These are phyloP conservation scores for Hypoxylon subgilvum DNA, from an alignment of 495 filamentous ascomycete genomes.

Conservation along the genomic window DNA sequence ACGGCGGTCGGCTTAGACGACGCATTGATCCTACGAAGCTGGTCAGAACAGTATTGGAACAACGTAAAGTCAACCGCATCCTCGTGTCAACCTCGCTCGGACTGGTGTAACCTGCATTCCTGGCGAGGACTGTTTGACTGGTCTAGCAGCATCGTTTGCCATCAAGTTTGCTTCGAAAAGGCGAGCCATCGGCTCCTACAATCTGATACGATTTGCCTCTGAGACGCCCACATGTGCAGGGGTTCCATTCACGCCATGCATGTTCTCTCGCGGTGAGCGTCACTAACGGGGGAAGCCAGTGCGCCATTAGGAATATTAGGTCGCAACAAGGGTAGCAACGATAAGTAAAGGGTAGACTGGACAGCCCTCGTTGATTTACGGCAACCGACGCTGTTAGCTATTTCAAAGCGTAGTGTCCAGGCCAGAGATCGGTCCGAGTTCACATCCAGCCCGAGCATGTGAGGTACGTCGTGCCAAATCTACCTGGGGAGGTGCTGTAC, in stretches of 20 bases:
- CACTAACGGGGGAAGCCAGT: not conserved
- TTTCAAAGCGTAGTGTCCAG: not conserved
- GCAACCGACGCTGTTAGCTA: not conserved
- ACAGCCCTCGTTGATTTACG: not conserved
- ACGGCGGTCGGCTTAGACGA: slow-evolving; percentile 71
- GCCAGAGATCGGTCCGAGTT: not conserved
- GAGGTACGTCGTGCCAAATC: slow-evolving; percentile 28
- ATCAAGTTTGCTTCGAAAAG: too few relatives aligned
- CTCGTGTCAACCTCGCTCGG: slow-evolving; percentile 43
- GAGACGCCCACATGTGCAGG: not conserved
- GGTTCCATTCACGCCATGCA: not conserved
- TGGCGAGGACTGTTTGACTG: not conserved
- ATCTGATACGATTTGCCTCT: not conserved
- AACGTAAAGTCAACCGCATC: slow-evolving; percentile 1
- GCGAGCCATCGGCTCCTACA: not conserved
- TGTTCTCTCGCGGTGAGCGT: not conserved
- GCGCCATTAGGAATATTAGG: not conserved
- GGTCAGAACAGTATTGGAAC: slow-evolving; percentile 45
- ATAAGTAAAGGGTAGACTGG: not conserved
- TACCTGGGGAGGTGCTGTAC: slow-evolving; percentile 95
- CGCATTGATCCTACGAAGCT: slow-evolving; percentile 59
- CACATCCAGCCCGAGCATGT: slow-evolving; percentile 36
- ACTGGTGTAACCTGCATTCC: slow-evolving; percentile 7
- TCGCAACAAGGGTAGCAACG: not conserved
- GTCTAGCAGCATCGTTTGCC: too few relatives aligned